phyloP scores from a whole-genome alignment of 352 stramenopile genomes.

The Phytopythium vexans region DNA sequence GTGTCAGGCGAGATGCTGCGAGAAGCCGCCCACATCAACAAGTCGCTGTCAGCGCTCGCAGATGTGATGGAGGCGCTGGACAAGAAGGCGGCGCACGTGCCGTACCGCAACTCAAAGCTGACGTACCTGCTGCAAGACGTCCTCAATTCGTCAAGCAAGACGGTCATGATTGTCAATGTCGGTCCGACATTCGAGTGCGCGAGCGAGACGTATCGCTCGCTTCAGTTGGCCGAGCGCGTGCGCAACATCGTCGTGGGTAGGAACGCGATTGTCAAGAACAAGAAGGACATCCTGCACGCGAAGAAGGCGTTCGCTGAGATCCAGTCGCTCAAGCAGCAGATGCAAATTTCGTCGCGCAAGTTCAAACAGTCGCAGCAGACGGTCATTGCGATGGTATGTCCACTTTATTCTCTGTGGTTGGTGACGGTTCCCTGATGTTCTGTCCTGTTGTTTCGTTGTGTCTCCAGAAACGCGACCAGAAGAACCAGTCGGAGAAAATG shows the following conservation, averaged over 20 bases:
- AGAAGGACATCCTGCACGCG: slow-evolving; percentile 83
- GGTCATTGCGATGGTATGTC: slow-evolving; percentile 87
- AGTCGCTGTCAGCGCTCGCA: slow-evolving; percentile 89
- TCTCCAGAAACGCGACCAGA: slow-evolving; percentile 89
- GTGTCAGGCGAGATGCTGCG: slow-evolving; percentile 80
- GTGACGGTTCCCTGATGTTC: no score
- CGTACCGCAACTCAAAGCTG: slow-evolving; percentile 98
- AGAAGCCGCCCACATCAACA: slow-evolving; percentile 85
- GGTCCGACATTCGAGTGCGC: slow-evolving; percentile 78
- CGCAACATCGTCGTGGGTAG: slow-evolving; percentile 75
- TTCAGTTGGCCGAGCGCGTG: slow-evolving; percentile 85
- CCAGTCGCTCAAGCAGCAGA: slow-evolving; percentile 92
- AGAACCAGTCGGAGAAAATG: slow-evolving; percentile 90
- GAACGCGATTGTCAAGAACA: slow-evolving; percentile 83
- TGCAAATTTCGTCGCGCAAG: slow-evolving; percentile 84
- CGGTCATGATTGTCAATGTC: slow-evolving; percentile 93
- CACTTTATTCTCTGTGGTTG: slow-evolving; percentile 21
- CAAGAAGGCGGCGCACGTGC: slow-evolving; percentile 91
- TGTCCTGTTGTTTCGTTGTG: slow-evolving; percentile 22
- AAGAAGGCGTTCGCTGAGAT: slow-evolving; percentile 95
- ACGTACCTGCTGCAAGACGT: slow-evolving; percentile 96
- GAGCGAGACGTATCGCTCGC: slow-evolving; percentile 84
- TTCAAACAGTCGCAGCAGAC: slow-evolving; percentile 88
- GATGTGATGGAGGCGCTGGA: slow-evolving; percentile 92
- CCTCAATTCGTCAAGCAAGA: slow-evolving; percentile 88